These are phyloP conservation scores for Apiospora arundinis DNA, from an alignment of 2,329 filamentous ascomycete species.

Conservation along the genomic window DNA sequence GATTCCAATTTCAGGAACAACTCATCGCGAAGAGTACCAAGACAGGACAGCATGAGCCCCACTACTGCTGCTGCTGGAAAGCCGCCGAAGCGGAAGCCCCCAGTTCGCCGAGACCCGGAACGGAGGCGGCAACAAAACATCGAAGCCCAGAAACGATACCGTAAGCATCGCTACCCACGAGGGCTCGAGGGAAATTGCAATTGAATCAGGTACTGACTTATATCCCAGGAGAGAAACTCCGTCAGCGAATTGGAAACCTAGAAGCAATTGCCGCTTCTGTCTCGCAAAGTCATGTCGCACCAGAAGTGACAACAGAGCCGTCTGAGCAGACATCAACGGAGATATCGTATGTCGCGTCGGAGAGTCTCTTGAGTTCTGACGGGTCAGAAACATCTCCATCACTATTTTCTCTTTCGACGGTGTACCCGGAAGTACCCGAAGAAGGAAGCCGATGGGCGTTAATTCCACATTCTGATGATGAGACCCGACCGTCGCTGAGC, in stretches of 20 bases:
- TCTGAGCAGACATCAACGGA: not conserved
- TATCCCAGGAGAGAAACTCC: not conserved
- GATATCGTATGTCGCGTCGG: not conserved
- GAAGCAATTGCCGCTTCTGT: slow-evolving; percentile 14
- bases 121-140: slow-evolving; percentile 18
- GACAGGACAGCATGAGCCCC: not conserved
- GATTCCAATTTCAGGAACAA: not conserved
- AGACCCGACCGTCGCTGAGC: not conserved
- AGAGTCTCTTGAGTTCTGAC: not conserved
- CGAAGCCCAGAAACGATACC: slow-evolving; percentile 1
- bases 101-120: slow-evolving; percentile 17
- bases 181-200: not conserved
- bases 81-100: slow-evolving; percentile 11
- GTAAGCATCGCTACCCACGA: not conserved
- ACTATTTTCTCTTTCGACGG: no score
- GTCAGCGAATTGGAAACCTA: not conserved
- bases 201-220: not conserved
- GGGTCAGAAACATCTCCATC: not conserved
- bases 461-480: not conserved
- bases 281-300: not conserved
- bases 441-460: not conserved
- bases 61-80: not conserved
- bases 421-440: not conserved
- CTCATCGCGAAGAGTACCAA: not conserved
- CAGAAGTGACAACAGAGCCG: not conserved